Conservation (phyloP, 176 grass and related monocot genomes). For the Pharus latifolius region DNA sequence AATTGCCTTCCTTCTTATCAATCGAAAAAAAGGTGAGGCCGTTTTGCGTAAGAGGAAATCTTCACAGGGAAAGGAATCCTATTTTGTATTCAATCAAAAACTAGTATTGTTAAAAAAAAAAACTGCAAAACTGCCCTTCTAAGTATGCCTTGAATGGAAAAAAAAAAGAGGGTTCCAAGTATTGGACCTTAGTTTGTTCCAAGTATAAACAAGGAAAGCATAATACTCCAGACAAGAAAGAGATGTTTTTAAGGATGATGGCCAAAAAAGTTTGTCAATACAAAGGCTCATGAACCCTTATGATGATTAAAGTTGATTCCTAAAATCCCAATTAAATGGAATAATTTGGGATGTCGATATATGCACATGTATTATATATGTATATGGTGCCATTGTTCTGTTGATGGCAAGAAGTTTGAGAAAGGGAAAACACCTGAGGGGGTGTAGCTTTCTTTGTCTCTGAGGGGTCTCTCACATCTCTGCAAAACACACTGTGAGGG, state of each 20-base stretch:
- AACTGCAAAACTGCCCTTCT: too few species aligned
- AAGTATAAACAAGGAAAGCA: neutral
- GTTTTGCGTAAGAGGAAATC: too few species aligned
- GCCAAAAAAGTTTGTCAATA: neutral
- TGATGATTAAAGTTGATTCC: neutral
- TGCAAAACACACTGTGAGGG: neutral
- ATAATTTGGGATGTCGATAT: slow-evolving; percentile 2
- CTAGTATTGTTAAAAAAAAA: too few species aligned
- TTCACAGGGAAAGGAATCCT: too few species aligned
- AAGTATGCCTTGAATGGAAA: too few species aligned
- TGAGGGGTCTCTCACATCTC: neutral
- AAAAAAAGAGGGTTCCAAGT: neutral
- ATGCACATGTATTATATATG: too few species aligned
- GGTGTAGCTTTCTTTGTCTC: neutral
- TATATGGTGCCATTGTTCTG: neutral
- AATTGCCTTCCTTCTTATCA: neutral
- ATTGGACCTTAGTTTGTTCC: neutral
- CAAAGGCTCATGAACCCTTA: neutral
- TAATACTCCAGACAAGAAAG: neutral
- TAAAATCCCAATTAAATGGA: neutral
- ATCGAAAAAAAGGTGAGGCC: too few species aligned
- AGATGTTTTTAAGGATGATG: neutral
- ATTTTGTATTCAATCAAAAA: too few species aligned
- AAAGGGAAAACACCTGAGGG: slow-evolving; percentile 15
- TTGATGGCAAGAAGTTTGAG: neutral